These are phyloP conservation scores for Capniomyces stellatus DNA, from an alignment of 371 early-diverging fungal genomes.

Conservation along the genomic window DNA sequence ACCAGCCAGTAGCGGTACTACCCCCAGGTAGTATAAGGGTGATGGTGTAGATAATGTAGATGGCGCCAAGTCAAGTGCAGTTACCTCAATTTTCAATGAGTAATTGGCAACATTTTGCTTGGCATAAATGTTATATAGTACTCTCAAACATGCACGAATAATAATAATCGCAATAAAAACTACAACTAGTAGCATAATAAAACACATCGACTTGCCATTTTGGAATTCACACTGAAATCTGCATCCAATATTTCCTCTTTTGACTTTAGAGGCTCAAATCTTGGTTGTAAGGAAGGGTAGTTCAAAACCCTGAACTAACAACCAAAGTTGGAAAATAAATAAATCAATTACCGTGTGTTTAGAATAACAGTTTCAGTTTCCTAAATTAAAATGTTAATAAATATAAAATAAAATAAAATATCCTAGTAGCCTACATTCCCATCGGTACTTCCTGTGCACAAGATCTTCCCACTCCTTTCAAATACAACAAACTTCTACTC, in stretches of 20 bases:
- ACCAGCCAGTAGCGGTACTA: too few relatives aligned
- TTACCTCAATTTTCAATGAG: too few relatives aligned
- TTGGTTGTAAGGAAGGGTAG: constrained; percentile 32
- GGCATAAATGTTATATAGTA: too few relatives aligned
- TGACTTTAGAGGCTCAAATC: constrained; percentile 30
- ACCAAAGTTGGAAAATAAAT: too few relatives aligned
- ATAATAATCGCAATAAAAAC: background rate
- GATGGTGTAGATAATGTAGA: too few relatives aligned
- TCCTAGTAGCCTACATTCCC: background rate
- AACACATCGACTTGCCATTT: constrained; percentile 26
- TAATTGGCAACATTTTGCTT: too few relatives aligned
- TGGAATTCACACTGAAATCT: constrained; percentile 34
- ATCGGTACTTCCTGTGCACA: background rate
- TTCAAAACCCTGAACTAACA: constrained; percentile 21
- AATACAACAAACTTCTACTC: background rate
- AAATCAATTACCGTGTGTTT: too few relatives aligned
- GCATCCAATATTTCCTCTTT: constrained; percentile 41
- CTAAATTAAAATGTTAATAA: background rate
- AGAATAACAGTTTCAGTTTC: too few relatives aligned
- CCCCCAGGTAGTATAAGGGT: too few relatives aligned
- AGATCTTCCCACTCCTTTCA: background rate
- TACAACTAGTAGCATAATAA: too few relatives aligned
- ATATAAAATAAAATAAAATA: too few relatives aligned
- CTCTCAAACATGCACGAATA: background rate
- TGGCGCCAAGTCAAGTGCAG: too few relatives aligned